Conservation (phyloP, 495 filamentous ascomycete genomes). For the Neurospora intermedia region DNA sequence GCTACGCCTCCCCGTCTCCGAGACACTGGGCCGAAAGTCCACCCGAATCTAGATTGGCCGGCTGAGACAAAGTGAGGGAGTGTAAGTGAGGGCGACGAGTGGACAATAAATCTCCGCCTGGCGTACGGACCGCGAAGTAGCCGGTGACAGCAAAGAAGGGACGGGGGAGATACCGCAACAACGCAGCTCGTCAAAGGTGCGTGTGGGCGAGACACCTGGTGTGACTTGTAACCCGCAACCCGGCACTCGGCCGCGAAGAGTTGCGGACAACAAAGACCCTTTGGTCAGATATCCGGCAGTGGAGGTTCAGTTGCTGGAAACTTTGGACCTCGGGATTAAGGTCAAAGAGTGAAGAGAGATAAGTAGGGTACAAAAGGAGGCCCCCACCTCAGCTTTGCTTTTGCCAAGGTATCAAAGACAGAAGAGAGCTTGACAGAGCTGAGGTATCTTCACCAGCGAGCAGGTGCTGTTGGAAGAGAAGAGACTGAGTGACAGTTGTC, state of each 20-base stretch:
- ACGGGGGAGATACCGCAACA: not conserved
- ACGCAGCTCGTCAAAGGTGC: not conserved
- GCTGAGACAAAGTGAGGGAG: not conserved
- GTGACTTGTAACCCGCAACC: not conserved
- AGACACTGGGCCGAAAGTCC: not conserved
- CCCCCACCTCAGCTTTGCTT: not conserved
- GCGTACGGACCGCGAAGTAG: not conserved
- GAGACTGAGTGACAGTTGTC: not conserved
- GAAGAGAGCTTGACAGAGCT: not conserved
- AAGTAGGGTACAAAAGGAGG: not conserved
- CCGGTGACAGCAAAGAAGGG: not conserved
- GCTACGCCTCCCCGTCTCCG: not conserved
- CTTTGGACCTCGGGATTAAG: not conserved
- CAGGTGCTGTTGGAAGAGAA: not conserved
- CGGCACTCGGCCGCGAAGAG: not conserved
- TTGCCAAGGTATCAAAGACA: not conserved
- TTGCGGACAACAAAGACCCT: not conserved
- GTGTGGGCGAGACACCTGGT: not conserved
- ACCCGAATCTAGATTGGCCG: not conserved
- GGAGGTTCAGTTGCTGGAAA: not conserved
- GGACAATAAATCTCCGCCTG: slow-evolving; percentile 3
- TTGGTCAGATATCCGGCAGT: not conserved
- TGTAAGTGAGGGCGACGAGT: not conserved
- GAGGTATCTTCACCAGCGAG: not conserved
- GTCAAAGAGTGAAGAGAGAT: not conserved